These are phyloP conservation scores for Exsudoporus frostii DNA, from an alignment of 768 basidiomycete species.

Conservation along the genomic window DNA sequence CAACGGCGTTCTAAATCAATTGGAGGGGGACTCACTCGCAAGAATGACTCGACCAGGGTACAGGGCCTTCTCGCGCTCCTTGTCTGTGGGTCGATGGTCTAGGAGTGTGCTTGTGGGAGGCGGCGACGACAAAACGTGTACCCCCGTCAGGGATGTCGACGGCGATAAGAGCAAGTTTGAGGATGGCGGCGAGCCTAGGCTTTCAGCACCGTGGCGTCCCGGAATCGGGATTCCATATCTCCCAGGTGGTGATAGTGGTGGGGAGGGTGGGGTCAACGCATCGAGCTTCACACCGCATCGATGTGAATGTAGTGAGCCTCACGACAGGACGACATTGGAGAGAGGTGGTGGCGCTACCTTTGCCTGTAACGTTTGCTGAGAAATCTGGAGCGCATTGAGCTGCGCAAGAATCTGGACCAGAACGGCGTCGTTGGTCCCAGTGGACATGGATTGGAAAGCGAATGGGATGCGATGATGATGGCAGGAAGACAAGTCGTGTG, in stretches of 20 bases:
- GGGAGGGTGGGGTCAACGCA: slow-evolving; percentile 33
- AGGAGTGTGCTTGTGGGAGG: slow-evolving; percentile 15
- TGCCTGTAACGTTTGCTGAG: slow-evolving; percentile 74
- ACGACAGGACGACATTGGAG: neutral
- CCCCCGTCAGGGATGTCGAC: slow-evolving; percentile 24
- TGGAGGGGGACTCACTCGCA: slow-evolving; percentile 58
- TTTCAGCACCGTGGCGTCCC: slow-evolving; percentile 12
- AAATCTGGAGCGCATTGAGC: slow-evolving; percentile 66
- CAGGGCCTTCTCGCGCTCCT: slow-evolving; percentile 66
- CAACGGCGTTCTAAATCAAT: neutral
- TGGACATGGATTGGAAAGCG: slow-evolving; percentile 19
- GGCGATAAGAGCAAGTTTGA: slow-evolving; percentile 29
- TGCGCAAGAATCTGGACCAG: slow-evolving; percentile 71
- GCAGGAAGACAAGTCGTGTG: slow-evolving; percentile 6
- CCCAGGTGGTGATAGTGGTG: slow-evolving; percentile 18
- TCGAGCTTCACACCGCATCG: slow-evolving; percentile 44
- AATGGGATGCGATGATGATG: slow-evolving; percentile 9
- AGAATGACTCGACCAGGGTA: slow-evolving; percentile 84
- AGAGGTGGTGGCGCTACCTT: slow-evolving; percentile 48
- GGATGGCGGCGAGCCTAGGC: slow-evolving; percentile 22
- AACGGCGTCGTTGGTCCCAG: slow-evolving; percentile 45
- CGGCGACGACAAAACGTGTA: slow-evolving; percentile 28
- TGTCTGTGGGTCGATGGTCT: slow-evolving; percentile 40
- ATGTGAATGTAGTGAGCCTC: neutral
- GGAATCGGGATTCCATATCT: slow-evolving; percentile 30